Evolutionary conservation across 2,329 filamentous ascomycete species (phyloP), one percentile per base, ranked within the genome.

Genomic region (Colletotrichum viniferum): DNA sequence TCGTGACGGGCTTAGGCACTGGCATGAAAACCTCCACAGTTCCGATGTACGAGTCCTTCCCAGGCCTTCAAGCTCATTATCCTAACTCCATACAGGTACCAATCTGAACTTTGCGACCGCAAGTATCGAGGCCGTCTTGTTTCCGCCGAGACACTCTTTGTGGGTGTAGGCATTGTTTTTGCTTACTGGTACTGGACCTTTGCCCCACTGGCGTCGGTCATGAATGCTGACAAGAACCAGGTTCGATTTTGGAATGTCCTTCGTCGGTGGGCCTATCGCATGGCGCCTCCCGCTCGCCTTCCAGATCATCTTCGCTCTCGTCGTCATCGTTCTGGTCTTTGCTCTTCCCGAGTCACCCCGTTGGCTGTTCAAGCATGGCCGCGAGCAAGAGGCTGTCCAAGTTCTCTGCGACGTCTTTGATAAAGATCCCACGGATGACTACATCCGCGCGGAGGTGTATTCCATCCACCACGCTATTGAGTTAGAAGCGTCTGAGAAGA

Each of bases 391-490:
- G 21, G 84, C 84, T 2, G 79, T 85, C 13, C 78, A 75, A 6
- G 83, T 83, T 4, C 83, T 86, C 24, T 80, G 83, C 3, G 81
- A 83, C 26, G 81, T 86, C 9, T 88, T 88, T 66, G 84, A 86
- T 68, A 82, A 84, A 38, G 81, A 82, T 1, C 79, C 82, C 0
- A 79, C 81, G 2, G 81, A 85, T 24, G 81, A 81, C 30, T 83
- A 79, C 74, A 82, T 78, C 56, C 82, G 79, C 3, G 80, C 75
- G n/a, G 84, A 86, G 60, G 82, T 81, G 3, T 79, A 81, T 4
- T 83, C 81, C 0, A 88, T 88, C 5, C 81, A 87, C 18, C 81
- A 85, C 3, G 86, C 87, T 7, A 81, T 88, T 4, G 85, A 86
- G 1, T 76, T 84, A 0, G 83, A 88, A 30, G 73, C 77, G 21